A percentile compares a stretch with the other conserved stretches of the same genome.
These are phyloP conservation scores for Penicillium robsamsonii DNA, from an alignment of 495 filamentous ascomycete species.

Conservation along the genomic window DNA sequence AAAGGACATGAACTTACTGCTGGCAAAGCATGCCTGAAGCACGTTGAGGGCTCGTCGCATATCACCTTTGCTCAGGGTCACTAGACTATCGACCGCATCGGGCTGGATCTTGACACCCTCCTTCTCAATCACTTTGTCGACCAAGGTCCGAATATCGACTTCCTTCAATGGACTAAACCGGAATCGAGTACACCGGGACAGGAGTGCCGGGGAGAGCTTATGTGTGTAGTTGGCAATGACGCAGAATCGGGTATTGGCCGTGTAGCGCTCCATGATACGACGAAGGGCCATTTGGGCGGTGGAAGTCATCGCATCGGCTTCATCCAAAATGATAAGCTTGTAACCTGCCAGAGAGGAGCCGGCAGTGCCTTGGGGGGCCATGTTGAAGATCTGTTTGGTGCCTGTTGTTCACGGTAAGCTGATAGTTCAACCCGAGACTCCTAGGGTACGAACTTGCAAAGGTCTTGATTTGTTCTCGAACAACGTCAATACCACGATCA, in stretches of 20 bases:
- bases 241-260: constrained; percentile 95
- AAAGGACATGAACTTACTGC: constrained; percentile 53
- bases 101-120: constrained; percentile 80
- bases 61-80: constrained; percentile 87
- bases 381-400: constrained; percentile 66
- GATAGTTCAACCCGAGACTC: constrained; percentile 6
- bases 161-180: constrained; percentile 93
- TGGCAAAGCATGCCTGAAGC: constrained; percentile 93
- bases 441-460: constrained; percentile 66
- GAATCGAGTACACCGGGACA: constrained; percentile 93
- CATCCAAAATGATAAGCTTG: constrained; percentile 97
- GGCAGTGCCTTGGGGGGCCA: constrained; percentile 47
- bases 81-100: constrained; percentile 75
- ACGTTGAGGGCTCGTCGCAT: constrained; percentile 96
- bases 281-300: constrained; percentile 96
- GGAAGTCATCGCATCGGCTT: constrained; percentile 97
- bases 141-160: constrained; percentile 72
- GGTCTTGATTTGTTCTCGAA: constrained; percentile 98
- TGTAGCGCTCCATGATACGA: constrained; percentile 99
- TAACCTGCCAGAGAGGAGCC: constrained; percentile 64
- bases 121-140: constrained; percentile 86
- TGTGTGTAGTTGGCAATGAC: constrained; percentile 99
- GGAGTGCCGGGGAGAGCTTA: constrained; percentile 90
- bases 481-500: constrained; percentile 96
- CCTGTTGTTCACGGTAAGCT: constrained; percentile 56